Base-by-base conservation (phyloP, 495 filamentous ascomycete genomes). In the Aspergillus cristatus region DNA sequence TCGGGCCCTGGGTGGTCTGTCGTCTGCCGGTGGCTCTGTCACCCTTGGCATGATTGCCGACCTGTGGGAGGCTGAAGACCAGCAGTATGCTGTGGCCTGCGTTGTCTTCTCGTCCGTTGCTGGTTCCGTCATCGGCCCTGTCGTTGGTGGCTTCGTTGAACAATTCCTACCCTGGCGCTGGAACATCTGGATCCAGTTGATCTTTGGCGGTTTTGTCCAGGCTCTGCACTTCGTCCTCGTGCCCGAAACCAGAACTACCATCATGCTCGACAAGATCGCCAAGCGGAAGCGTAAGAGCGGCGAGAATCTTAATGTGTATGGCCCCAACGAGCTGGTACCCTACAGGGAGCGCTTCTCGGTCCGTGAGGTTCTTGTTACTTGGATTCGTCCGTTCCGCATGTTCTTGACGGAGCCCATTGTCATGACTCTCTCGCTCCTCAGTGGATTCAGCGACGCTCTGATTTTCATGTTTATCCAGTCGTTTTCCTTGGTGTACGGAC, bases 391-490 rank as follows among this genome's bases (percentile, higher is more conserved):
- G 0, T 79, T 79, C 63, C 56, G 53, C 35, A 79, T 79, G 75
- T 76, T 77, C 51, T 18, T 76, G 15, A 74, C 68, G 11, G 75
- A 79, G 51, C 75, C 75, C 2, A 79, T 79, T 42, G 75, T 78
- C n/a, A 57, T 78, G 38, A 62, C 57, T 15, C 60, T 77, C 6
- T 78, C 75, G 16, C 51, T 76, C 4, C 46, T 79, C n/a, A 72
- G 68, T 42, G 75, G 75, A 32, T 78, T 79, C 66, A 76, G 71
- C 35, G 75, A 79, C 37, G 73, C 73, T 17, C 57, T 79, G 34
- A 75, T 79, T 47, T 82, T 79, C 58, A 82, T 78, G 68, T 81
- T 81, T 60, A 63, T 82, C 28, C 72, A 81, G 44, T 76, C 71
- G 10, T 76, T 77, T 43, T 37, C 54, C 8, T 62, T 76, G 10